Evolutionary conservation across 169 alveolate species (phyloP).

Genomic region (Perkinsus chesapeaki): DNA sequence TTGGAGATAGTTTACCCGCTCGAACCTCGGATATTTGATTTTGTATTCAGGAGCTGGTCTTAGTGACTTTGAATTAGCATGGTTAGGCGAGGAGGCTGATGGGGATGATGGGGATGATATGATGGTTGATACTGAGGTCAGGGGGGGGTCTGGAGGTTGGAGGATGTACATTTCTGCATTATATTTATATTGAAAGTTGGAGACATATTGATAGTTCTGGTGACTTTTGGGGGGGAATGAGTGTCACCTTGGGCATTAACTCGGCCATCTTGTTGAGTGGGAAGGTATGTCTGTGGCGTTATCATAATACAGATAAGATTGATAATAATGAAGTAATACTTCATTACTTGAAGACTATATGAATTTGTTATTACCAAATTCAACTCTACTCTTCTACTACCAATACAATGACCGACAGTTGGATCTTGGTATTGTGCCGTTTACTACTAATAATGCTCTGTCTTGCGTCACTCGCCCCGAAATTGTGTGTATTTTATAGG

Average conservation of each 20-base stretch:
- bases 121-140: conserved; percentile 13
- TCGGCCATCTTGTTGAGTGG: too few relatives aligned
- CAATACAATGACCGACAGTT: too few relatives aligned
- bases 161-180: neutral
- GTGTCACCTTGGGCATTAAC: too few relatives aligned
- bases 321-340: neutral
- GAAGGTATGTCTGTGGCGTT: too few relatives aligned
- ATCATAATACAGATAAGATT: too few relatives aligned
- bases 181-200: neutral
- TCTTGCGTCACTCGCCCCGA: neutral
- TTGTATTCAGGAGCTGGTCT: neutral
- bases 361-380: too few relatives aligned
- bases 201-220: conserved; percentile 9
- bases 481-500: neutral
- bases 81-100: conserved; percentile 27
- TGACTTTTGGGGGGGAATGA: too few relatives aligned
- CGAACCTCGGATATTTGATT: too few relatives aligned
- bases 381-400: too few relatives aligned
- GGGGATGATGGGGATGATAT: conserved; percentile 5
- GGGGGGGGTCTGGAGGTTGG: conserved; percentile 5
- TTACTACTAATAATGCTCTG: too few relatives aligned
- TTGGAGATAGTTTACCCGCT: too few relatives aligned
- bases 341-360: neutral
- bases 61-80: conserved; percentile 26
- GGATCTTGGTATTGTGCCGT: too few relatives aligned